These are phyloP conservation scores for Apiospora rasikravindrae DNA, from an alignment of 2,329 filamentous ascomycete species.

Conservation along the genomic window DNA sequence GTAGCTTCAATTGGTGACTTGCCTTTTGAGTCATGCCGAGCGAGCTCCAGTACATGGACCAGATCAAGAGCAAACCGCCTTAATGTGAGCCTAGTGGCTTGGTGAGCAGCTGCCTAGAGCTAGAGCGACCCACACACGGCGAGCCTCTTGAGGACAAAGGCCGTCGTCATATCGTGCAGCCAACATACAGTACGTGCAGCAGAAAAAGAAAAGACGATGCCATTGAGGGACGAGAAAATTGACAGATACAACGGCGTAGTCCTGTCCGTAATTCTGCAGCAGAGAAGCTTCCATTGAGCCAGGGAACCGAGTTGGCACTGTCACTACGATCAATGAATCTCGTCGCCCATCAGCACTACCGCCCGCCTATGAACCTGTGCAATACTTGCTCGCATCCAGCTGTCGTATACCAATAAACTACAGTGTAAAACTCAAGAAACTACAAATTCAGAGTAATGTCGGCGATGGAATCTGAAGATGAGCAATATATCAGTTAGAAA, in stretches of 20 bases:
- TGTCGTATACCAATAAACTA: not conserved
- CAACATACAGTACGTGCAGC: not conserved
- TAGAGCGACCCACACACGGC: not conserved
- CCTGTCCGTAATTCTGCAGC: not conserved
- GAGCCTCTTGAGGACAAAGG: not conserved
- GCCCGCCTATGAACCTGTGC: not conserved
- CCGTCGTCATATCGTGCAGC: not conserved
- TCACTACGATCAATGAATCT: not conserved
- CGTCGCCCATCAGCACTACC: not conserved
- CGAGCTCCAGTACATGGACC: not conserved
- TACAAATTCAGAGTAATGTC: not conserved
- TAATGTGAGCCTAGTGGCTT: not conserved
- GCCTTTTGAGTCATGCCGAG: slow-evolving; percentile 1
- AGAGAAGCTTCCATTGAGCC: too few relatives aligned
- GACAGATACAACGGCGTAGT: not conserved
- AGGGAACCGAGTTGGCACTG: not conserved
- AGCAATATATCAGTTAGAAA: not conserved
- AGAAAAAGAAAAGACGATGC: not conserved
- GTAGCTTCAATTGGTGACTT: not conserved
- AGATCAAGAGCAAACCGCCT: too few relatives aligned
- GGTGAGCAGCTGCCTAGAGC: not conserved
- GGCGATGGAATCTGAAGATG: not conserved
- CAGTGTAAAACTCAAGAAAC: too few relatives aligned
- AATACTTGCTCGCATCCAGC: not conserved
- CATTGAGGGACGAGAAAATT: not conserved